Base-by-base conservation (phyloP, 345 rosid species). In the Populus pruinosa region DNA sequence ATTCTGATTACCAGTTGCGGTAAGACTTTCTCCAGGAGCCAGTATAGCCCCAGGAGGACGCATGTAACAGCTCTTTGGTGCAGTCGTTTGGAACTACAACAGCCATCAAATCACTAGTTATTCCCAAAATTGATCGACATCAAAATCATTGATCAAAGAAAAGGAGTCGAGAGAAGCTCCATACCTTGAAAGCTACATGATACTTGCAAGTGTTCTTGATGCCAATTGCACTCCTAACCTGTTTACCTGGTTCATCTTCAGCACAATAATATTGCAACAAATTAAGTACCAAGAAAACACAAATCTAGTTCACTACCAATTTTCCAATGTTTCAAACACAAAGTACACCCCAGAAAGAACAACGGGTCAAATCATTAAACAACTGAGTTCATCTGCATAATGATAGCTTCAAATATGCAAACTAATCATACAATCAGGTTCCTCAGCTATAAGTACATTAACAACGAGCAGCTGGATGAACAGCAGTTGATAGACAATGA, bases 61-160 rank as follows among this genome's bases (percentile, higher is more conserved):
- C 85, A 82, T 82, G 75, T 82, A 82, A 61, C 85, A 82, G 35
- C 85, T 78, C 79, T 82, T 82, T 43, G 85, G 85, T 33, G 85
- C 82, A 25, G 85, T 82, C 44, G 85, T 82, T 78, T 82, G 85
- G 82, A 82, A 82, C 85, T 79, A 41, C 38, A 72, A 18, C 44
- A 69, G 6, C 12, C 29, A 25, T 18, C 25, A 55, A 9, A 4
- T 2, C 17, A 73, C 14, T 23, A 39, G 7, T 12, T 9, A 59
- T 59, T n/a, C 63, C 23, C 14, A 59, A 59, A 59, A n/a, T 8
- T 41, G 35, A 13, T 41, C 7, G 17, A 39, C 14, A 20, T 35
- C 33, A 35, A 55, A 67, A 25, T 29, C 53, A 27, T 41, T 10
- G 16, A 79, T 17, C 13, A 69, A 62, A 41, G 2, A 11, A 36